Conservation (phyloP, 768 basidiomycete genomes). For the Lactarius sp. region DNA sequence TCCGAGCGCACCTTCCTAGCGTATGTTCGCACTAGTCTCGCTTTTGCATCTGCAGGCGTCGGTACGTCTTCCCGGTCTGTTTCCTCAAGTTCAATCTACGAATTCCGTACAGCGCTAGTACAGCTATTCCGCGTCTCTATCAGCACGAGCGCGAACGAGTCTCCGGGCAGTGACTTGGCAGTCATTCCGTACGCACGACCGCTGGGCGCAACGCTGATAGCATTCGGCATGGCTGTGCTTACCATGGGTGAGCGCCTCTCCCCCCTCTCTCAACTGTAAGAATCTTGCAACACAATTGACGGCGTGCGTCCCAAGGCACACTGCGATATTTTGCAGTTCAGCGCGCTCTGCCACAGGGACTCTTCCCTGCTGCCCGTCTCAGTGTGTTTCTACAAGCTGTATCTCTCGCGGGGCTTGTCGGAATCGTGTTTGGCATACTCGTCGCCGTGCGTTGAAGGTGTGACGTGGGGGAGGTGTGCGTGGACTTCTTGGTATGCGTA, state of each 20-base stretch:
- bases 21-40: slow-evolving; percentile 47
- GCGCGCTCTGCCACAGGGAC: slow-evolving; percentile 34
- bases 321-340: slow-evolving; percentile 41
- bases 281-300: background rate
- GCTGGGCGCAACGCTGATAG: slow-evolving; percentile 40
- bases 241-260: slow-evolving; percentile 29
- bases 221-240: slow-evolving; percentile 36
- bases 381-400: slow-evolving; percentile 33
- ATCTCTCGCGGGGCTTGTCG: slow-evolving; percentile 32
- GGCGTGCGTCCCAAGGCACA: slow-evolving; percentile 28
- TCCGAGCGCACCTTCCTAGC: slow-evolving; percentile 49
- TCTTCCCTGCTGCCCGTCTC: slow-evolving; percentile 40
- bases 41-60: slow-evolving; percentile 47
- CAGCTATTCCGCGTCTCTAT: slow-evolving; percentile 42
- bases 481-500: too few species aligned
- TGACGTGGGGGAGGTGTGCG: too few species aligned
- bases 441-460: slow-evolving; percentile 24
- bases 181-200: slow-evolving; percentile 37
- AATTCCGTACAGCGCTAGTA: slow-evolving; percentile 36
- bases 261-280: background rate
- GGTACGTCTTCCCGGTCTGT: slow-evolving; percentile 32
- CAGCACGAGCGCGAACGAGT: slow-evolving; percentile 26
- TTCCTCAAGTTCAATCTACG: background rate
- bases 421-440: slow-evolving; percentile 38
- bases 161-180: slow-evolving; percentile 2